Base-by-base conservation (phyloP, 73 alveolate species). In the Tetrahymena elliotti region DNA sequence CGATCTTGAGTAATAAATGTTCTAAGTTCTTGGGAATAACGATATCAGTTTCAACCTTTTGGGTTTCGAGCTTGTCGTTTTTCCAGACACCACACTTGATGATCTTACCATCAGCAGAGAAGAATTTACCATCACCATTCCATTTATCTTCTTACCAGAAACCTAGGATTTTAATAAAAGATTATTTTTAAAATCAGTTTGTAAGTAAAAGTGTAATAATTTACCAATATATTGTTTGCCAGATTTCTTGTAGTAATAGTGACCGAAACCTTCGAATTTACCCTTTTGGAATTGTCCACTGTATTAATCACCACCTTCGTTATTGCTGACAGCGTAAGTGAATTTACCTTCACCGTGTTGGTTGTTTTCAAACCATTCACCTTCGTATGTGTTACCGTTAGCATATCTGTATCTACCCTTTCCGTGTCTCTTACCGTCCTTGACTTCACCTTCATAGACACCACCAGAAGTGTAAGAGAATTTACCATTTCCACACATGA, bases 281-380 rank as follows among this genome's bases (percentile, higher is more conserved):
- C 88, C 88, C 88, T 68, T 68, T 68, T 68, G 36, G 88, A 68
- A 68, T 68, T 24, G 38, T 6, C 88, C 88, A 22, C n/a, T 22
- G 88, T 68, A 68, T 7, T 11, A 3, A 31, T 68, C 88, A 31
- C 88, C 88, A 68, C 88, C 88, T 27, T 68, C 88, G n/a, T 36
- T 31, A 36, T 68, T 68, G 88, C 20, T 68, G 1, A 31, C 36
- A 68, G 88, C 88, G n/a, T 68, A 68, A 31, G 36, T 68, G 88
- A 68, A 68, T 68, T 68, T 68, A 68, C 96, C 96, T 52, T 53
- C 38, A 20, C 96, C 96, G 53, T 93, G 96, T 37, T 93, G 33
- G 47, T 38, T 22, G 35, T 93, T 93, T 13, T 53, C 93, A 16
- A 12, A 38, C 96, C 96, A 93, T 54, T 93, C 96, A 24, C 96